Base-by-base conservation (phyloP, 2,329 filamentous ascomycete genomes). In the Alternaria ethzedia region DNA sequence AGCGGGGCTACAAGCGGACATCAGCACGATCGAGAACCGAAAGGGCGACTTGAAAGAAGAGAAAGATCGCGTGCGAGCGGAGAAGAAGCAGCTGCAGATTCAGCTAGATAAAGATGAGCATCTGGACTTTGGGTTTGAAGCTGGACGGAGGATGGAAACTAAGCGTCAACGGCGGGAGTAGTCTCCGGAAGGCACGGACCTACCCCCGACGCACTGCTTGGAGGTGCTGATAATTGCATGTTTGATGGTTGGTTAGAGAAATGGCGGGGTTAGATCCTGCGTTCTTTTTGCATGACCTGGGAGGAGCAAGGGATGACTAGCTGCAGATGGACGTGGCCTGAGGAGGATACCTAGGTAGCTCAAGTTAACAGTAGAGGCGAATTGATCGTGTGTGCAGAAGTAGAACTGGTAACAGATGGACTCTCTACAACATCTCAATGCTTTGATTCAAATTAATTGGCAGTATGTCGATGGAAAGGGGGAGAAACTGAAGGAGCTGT, bases 121-220 rank as follows among this genome's bases (percentile, higher is more conserved):
- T 45, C 26, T 63, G 30, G 55, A 63, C 21, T 59, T 63, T 43
- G 49, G 60, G 3, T 59, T 63, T 21, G 55, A 59, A 41, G 60
- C 55, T 4, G 60, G 60, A 20, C 26, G 60, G n/a, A 44, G 45
- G 44, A 55, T 55, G 55, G 60, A 59, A 26, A n/a, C 46, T 26
- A 63, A 63, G 32, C 43, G 49, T 13, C 30, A 17, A 21, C 52
- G 43, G 47, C 45, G 32, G 23, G 41, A 46, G 25, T 55, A 55
- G 41, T 15, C 36, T 44, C 21, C 10, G 28, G n/a, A 36, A 36
- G n/a, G 41, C 20, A 28, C 12, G n/a, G n/a, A 28, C n/a, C 10
- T 50, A 30, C 3, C 36, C 15, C n/a, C n/a, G 7, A 28, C 28
- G 28, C 26, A 21, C 10, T 28, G n/a, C 47, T 50, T 46, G 21